phyloP scores from a whole-genome alignment of 1,284 basidiomycete species.

The Thecaphora thlaspeos region DNA sequence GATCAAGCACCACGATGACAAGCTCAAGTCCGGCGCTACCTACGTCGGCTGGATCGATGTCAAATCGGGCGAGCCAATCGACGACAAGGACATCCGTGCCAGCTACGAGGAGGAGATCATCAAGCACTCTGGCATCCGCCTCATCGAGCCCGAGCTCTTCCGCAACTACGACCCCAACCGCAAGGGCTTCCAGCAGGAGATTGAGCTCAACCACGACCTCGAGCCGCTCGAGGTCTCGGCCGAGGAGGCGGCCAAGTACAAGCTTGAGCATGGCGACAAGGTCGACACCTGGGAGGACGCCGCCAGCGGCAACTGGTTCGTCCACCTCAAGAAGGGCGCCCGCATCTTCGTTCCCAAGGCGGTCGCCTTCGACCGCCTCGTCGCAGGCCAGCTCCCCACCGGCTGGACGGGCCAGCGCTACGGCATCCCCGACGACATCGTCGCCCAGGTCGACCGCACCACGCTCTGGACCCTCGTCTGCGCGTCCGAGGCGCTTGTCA shows the following conservation, averaged over 20 bases:
- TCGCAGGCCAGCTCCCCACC: conserved; percentile 93
- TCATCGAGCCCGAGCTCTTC: conserved; percentile 97
- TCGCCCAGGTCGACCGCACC: conserved; percentile 89
- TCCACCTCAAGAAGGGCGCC: conserved; percentile 98
- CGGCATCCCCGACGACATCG: conserved; percentile 96
- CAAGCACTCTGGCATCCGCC: conserved; percentile 85
- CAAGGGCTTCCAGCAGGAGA: conserved; percentile 94
- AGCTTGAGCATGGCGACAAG: conserved; percentile 92
- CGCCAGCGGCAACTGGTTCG: conserved; percentile 77
- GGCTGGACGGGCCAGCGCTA: conserved; percentile 95
- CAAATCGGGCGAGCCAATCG: conserved; percentile 92
- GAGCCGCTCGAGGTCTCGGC: conserved; percentile 91
- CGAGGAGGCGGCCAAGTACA: conserved; percentile 90
- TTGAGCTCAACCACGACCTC: conserved; percentile 93
- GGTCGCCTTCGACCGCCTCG: conserved; percentile 87
- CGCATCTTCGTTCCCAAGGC: conserved; percentile 91
- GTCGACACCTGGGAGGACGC: conserved; percentile 91
- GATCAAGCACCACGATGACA: conserved; percentile 97
- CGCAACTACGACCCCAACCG: conserved; percentile 94
- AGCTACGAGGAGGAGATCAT: conserved; percentile 94
- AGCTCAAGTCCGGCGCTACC: conserved; percentile 73
- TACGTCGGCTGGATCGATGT: conserved; percentile 98
- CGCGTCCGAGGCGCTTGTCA: conserved; percentile 88
- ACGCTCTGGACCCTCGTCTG: conserved; percentile 94
- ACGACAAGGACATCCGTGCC: conserved; percentile 92